phyloP scores from a whole-genome alignment of 2,329 filamentous ascomycete genomes.

The Meredithiella fracta region DNA sequence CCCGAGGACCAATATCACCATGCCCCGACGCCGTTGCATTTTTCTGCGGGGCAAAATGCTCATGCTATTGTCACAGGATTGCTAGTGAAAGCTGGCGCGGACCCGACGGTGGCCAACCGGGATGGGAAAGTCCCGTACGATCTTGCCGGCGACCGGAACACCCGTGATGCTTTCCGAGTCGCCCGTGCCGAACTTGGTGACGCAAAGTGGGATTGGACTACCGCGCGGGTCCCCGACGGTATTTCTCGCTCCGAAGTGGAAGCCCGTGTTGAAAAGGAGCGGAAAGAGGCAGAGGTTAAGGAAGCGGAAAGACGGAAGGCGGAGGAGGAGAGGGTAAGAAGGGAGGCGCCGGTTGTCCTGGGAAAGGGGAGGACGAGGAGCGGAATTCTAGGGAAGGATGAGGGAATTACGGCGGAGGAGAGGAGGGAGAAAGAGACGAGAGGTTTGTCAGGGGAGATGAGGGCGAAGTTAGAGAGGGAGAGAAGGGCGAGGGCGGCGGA shows the following conservation, averaged over 20 bases:
- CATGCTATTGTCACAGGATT: slow-evolving; percentile 63
- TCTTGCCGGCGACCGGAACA: slow-evolving; percentile 62
- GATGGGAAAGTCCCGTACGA: slow-evolving; percentile 82
- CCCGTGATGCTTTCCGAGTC: slow-evolving; percentile 80
- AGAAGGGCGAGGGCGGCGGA: slow-evolving; percentile 81
- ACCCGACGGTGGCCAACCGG: slow-evolving; percentile 52
- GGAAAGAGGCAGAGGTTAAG: slow-evolving; percentile 47
- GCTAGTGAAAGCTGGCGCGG: slow-evolving; percentile 54
- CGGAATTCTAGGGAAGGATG: slow-evolving; percentile 31
- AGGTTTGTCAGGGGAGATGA: slow-evolving; percentile 77
- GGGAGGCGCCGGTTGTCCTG: slow-evolving; percentile 44
- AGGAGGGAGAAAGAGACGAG: slow-evolving; percentile 67
- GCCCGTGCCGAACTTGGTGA: slow-evolving; percentile 73
- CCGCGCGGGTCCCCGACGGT: slow-evolving; percentile 52
- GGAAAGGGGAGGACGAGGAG: slow-evolving; percentile 30
- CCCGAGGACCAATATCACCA: slow-evolving; percentile 60
- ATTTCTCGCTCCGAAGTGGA: slow-evolving; percentile 59
- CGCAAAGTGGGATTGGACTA: slow-evolving; percentile 59
- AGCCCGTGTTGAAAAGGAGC: slow-evolving; percentile 51
- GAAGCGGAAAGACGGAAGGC: slow-evolving; percentile 54
- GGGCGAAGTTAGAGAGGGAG: slow-evolving; percentile 69
- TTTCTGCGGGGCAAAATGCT: slow-evolving; percentile 68
- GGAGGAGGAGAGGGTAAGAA: slow-evolving; percentile 56
- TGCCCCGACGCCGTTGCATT: slow-evolving; percentile 66
- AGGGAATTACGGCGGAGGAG: slow-evolving; percentile 62